Evolutionary conservation across 306 rosid species (phyloP).

Genomic region (Pyrus bretschneideri): DNA sequence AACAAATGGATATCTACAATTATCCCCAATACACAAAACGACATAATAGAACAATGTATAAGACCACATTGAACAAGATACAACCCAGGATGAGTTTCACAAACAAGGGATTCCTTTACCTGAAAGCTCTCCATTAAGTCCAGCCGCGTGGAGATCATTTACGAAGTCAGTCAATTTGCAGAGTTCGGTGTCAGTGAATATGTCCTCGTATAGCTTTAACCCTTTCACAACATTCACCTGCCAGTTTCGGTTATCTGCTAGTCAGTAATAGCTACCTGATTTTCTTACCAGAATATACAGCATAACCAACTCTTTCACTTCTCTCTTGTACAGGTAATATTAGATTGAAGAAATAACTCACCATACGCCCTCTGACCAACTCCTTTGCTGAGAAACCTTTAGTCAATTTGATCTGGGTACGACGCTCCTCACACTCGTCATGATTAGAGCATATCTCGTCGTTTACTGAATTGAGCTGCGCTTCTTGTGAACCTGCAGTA

Average conservation of each 20-base stretch:
- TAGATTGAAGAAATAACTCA: conserved; percentile 41
- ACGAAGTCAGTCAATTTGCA: conserved; percentile 62
- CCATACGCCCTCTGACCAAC: conserved; percentile 86
- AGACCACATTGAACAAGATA: background rate
- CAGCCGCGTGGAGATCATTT: conserved; percentile 68
- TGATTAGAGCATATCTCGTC: conserved; percentile 64
- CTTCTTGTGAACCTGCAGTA: conserved; percentile 75
- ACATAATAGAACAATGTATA: background rate
- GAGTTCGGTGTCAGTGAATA: conserved; percentile 69
- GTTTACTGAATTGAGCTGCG: conserved; percentile 38
- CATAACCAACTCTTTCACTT: background rate
- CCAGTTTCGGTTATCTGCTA: conserved; percentile 26
- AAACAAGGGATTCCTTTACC: conserved; percentile 30
- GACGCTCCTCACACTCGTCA: conserved; percentile 82
- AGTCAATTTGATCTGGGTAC: conserved; percentile 67
- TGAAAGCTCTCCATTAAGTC: conserved; percentile 80
- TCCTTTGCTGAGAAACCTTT: conserved; percentile 98
- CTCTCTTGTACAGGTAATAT: background rate
- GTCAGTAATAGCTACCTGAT: conserved; percentile 18
- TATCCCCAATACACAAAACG: background rate
- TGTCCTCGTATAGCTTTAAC: conserved; percentile 70
- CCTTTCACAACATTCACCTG: conserved; percentile 99
- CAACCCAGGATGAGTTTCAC: background rate
- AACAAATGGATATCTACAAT: background rate
- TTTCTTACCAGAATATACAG: background rate